Evolutionary conservation across 495 filamentous ascomycete species (phyloP).

Genomic region (Choiromyces venosus): DNA sequence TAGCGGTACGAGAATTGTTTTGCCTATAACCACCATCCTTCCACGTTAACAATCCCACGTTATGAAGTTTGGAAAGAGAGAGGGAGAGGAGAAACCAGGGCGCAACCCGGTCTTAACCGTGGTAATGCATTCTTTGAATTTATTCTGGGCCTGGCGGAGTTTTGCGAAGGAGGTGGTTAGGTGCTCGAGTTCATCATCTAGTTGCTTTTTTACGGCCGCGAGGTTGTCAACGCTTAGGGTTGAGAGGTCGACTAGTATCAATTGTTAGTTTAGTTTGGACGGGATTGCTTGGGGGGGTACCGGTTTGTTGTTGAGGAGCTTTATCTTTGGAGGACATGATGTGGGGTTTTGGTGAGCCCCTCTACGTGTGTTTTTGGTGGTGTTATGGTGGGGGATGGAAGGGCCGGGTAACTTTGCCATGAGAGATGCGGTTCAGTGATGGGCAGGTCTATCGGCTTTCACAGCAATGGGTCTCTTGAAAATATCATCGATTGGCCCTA

Average conservation of each 20-base stretch:
- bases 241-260: conserved; percentile 55
- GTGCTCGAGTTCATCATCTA: conserved; percentile 91
- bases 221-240: conserved; percentile 51
- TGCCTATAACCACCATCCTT: conserved; percentile 48
- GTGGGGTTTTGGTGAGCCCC: neutral
- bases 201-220: conserved; percentile 74
- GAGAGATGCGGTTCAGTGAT: neutral
- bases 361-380: neutral
- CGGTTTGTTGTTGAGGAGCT: neutral
- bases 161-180: conserved; percentile 82
- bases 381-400: neutral
- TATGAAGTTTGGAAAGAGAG: neutral
- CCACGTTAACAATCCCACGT: conserved; percentile 3
- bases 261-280: neutral
- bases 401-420: neutral
- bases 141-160: conserved; percentile 78
- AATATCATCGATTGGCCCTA: too few species aligned
- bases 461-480: too few species aligned
- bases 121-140: conserved; percentile 82
- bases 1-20: conserved; percentile 77
- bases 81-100: conserved; percentile 7
- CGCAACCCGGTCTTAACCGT: conserved; percentile 59
- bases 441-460: too few species aligned
- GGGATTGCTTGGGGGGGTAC: neutral
- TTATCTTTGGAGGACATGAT: neutral